Conservation (phyloP, 75 land plant species). For the Sequoia sempervirens region DNA sequence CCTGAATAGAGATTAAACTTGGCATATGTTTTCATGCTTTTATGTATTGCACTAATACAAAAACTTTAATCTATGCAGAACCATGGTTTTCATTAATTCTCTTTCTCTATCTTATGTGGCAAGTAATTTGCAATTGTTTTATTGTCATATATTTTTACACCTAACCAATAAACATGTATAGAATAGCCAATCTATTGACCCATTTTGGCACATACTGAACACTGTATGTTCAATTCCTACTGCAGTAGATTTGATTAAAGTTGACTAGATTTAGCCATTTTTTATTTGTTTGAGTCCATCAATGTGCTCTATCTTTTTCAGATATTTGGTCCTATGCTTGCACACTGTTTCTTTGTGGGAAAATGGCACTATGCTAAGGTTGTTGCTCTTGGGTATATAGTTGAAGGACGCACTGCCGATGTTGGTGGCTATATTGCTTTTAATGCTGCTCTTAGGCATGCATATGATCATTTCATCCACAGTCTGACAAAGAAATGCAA, state of each 20-base stretch:
- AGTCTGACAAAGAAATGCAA: constrained; percentile 84
- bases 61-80: not conserved
- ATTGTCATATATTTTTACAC: not conserved
- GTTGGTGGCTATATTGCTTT: constrained; percentile 87
- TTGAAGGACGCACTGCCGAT: constrained; percentile 26
- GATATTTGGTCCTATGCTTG: not conserved
- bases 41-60: not conserved
- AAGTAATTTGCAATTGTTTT: not conserved
- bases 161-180: no score
- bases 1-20: not conserved
- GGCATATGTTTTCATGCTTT: not conserved
- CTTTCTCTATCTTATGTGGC: not conserved
- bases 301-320: not conserved
- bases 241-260: not conserved
- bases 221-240: not conserved
- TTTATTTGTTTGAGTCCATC: not conserved
- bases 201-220: not conserved
- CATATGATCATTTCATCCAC: constrained; percentile 61
- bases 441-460: constrained; percentile 76
- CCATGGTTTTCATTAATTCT: not conserved
- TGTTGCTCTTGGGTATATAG: constrained; percentile 12
- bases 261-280: not conserved
- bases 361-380: not conserved
- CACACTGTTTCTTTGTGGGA: not conserved
- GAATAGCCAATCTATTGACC: not conserved